A percentile compares a stretch with the other conserved stretches of the same genome.
Conservation (phyloP, 2,329 filamentous ascomycete species). For the Calonectria ilicicola region DNA sequence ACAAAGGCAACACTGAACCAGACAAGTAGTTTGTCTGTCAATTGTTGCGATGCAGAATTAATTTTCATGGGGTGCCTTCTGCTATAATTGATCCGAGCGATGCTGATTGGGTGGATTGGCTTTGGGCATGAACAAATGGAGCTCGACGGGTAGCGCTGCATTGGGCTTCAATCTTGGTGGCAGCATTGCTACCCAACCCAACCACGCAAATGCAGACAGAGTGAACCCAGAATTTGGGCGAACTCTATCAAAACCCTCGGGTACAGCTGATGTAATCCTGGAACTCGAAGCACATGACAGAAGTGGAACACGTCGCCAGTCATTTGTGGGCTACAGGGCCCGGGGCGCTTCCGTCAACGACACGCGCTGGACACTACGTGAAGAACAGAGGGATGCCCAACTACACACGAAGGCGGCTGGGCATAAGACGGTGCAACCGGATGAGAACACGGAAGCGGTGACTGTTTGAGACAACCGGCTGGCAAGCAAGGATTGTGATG, state of each 20-base stretch:
- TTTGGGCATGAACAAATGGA: constrained; percentile 44
- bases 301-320: constrained; percentile 40
- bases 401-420: constrained; percentile 31
- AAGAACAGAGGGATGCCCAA: constrained; percentile 41
- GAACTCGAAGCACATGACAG: constrained; percentile 36
- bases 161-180: constrained; percentile 52
- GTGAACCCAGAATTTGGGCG: constrained; percentile 15
- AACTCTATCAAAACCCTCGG: constrained; percentile 27
- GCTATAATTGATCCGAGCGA: constrained; percentile 15
- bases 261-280: constrained; percentile 40
- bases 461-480: constrained; percentile 29
- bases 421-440: constrained; percentile 35
- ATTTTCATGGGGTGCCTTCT: constrained; percentile 31
- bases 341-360: constrained; percentile 16
- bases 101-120: constrained; percentile 39
- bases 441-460: constrained; percentile 29
- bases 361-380: constrained; percentile 14
- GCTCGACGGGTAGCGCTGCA: constrained; percentile 36
- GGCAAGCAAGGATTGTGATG: constrained; percentile 27
- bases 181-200: constrained; percentile 55
- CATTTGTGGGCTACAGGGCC: constrained; percentile 34
- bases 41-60: constrained; percentile 24
- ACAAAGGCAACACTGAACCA: constrained; percentile 19
- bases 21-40: constrained; percentile 26
- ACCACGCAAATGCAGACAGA: constrained; percentile 26